A percentile compares a stretch with the other conserved stretches of the same genome.
These are phyloP conservation scores for Boeremia lycopersici DNA, from an alignment of 2,329 filamentous ascomycete species.

Conservation along the genomic window DNA sequence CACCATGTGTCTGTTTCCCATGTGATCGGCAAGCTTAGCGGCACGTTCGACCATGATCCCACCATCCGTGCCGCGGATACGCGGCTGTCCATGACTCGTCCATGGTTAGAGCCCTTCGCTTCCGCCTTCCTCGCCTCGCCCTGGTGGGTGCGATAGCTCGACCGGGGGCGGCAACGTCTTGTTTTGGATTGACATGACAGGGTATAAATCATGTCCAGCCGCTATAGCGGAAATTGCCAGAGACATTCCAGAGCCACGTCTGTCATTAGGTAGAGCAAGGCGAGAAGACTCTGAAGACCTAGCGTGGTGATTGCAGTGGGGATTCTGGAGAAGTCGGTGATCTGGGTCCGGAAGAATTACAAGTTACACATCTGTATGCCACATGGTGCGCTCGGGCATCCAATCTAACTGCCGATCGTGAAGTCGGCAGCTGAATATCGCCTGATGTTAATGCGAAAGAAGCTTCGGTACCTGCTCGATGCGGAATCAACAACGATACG, in stretches of 20 bases:
- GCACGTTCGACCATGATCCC: constrained; percentile 3
- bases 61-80: not conserved
- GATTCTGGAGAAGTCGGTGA: not conserved
- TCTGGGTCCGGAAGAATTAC: constrained; percentile 15
- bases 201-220: not conserved
- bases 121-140: not conserved
- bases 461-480: not conserved
- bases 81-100: constrained; percentile 1
- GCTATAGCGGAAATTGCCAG: constrained; percentile 11
- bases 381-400: not conserved
- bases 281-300: not conserved
- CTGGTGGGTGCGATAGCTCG: not conserved
- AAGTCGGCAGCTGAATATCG: not conserved
- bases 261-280: not conserved
- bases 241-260: not conserved
- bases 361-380: not conserved
- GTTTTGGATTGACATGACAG: constrained; percentile 6
- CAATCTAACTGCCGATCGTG: not conserved
- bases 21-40: constrained; percentile 1
- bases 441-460: not conserved
- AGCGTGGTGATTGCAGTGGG: not conserved
- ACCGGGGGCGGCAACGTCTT: constrained; percentile 3
- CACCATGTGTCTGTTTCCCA: not conserved
- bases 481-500: not conserved
- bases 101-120: not conserved